phyloP scores from a whole-genome alignment of 1,284 basidiomycete genomes.

The Leccinum idahoense region DNA sequence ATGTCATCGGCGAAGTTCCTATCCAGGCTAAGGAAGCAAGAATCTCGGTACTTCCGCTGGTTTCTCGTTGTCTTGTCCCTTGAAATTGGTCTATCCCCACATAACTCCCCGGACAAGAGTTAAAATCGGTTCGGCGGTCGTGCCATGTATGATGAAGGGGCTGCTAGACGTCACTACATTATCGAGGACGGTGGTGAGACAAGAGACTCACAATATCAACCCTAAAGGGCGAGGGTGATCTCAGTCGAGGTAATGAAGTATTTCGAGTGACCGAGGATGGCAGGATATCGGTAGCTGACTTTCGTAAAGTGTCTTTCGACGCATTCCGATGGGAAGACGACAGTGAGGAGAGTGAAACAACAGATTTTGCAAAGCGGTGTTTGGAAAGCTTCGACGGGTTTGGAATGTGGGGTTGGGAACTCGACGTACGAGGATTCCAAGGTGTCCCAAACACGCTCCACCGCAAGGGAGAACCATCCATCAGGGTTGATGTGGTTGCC shows the following conservation, averaged over 20 bases:
- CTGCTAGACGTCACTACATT: constrained; percentile 17
- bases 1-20: constrained; percentile 10
- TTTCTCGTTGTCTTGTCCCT: constrained; percentile 5
- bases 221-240: constrained; percentile 23
- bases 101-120: background rate
- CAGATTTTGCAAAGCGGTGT: constrained; percentile 1
- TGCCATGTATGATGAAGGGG: constrained; percentile 30
- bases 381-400: constrained; percentile 10
- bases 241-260: constrained; percentile 20
- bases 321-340: constrained; percentile 1
- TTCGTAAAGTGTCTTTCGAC: constrained; percentile 5
- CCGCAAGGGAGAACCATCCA: background rate
- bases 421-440: background rate
- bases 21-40: constrained; percentile 30
- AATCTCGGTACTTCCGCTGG: constrained; percentile 20
- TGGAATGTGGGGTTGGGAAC: background rate
- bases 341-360: background rate
- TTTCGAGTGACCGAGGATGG: constrained; percentile 5
- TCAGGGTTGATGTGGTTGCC: background rate
- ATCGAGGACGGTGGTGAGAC: background rate
- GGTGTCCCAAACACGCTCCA: background rate
- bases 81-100: background rate
- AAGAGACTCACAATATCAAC: constrained; percentile 23
- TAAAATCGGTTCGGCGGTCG: constrained; percentile 22
- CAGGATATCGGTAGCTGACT: constrained; percentile 3